phyloP scores from a whole-genome alignment of 495 filamentous ascomycete species.

The Aspergillus olivimuriae region DNA sequence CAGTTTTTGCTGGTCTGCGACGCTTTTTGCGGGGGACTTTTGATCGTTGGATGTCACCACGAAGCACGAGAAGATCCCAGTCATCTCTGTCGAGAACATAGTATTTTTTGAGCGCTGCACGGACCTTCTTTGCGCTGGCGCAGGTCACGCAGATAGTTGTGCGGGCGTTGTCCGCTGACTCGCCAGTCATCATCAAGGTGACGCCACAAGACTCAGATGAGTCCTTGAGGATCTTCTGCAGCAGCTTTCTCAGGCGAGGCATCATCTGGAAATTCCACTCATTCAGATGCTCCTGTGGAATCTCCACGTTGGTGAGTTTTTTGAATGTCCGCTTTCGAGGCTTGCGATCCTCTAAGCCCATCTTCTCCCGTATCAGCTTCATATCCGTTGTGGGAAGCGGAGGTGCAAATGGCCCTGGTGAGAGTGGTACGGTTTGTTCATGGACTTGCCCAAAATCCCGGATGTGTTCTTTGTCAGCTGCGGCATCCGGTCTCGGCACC shows the following conservation, averaged over 20 bases:
- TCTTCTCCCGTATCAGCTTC: constrained; percentile 21
- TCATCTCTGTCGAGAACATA: constrained; percentile 58
- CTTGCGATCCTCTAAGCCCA: constrained; percentile 21
- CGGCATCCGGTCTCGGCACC: constrained; percentile 30
- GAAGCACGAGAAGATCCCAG: constrained; percentile 54
- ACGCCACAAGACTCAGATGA: constrained; percentile 65
- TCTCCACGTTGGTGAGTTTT: constrained; percentile 38
- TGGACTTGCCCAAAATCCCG: constrained; percentile 12
- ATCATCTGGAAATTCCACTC: constrained; percentile 68
- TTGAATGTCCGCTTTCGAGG: constrained; percentile 39
- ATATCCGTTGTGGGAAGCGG: constrained; percentile 19
- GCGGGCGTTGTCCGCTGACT: constrained; percentile 54
- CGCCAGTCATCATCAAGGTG: constrained; percentile 67
- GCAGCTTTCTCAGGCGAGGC: constrained; percentile 62
- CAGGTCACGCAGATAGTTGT: constrained; percentile 75
- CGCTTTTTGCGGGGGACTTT: constrained; percentile 45
- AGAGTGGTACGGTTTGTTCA: constrained; percentile 16
- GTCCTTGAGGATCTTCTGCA: constrained; percentile 56
- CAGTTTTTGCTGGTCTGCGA: constrained; percentile 34
- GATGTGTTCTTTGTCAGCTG: constrained; percentile 18
- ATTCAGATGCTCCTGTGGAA: constrained; percentile 56
- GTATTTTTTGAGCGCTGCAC: constrained; percentile 64
- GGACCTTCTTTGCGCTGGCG: constrained; percentile 62
- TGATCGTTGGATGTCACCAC: constrained; percentile 65
- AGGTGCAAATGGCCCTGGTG: constrained; percentile 15